Evolutionary conservation across 169 alveolate genomes (phyloP), one percentile per base, ranked within the genome.

Genomic region (Cryptosporidium sp.): DNA sequence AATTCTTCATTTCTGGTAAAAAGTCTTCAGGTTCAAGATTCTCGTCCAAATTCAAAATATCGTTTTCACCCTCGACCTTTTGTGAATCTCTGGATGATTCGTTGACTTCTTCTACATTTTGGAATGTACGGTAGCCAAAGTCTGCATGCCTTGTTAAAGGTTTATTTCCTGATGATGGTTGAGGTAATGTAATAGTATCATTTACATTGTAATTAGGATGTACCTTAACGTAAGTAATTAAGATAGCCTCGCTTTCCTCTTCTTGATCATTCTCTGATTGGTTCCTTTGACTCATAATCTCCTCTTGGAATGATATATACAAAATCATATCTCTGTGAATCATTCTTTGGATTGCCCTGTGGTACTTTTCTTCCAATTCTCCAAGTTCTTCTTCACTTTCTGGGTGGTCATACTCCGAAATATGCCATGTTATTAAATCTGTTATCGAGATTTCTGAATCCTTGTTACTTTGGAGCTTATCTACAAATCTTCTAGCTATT

Each of bases 321-420:
- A 75, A 44, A 52, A 75, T 75, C 86, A 75, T 75, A 75, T 75
- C 86, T 33, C 86, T 53, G 37, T 75, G 86, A 37, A 75, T 75
- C 86, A 75, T 75, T n/a, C 86, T 53, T 42, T 52, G 53, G 16
- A 75, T 75, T 56, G 86, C 86, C 33, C 86, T 31, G n/a, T 75
- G 69, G 68, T 75, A 75, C 12, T 60, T 53, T 26, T 35, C 71
- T 35, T 75, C 86, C 37, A 75, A 37, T 23, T 75, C 86, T 29
- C 58, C 48, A 7, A 75, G 70, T n/a, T 75, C 86, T 16, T 75
- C 86, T 48, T 75, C 86, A 31, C 86, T 75, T 42, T 75, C 73
- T 56, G 86, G 86, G 37, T 75, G 86, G 33, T 75, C 86, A 60
- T 16, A 75, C 68, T 75, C 86, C 14, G 71, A 52, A 53, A 75